Base-by-base conservation (phyloP, 2,329 filamentous ascomycete species). In the Penicillium capsulatum region DNA sequence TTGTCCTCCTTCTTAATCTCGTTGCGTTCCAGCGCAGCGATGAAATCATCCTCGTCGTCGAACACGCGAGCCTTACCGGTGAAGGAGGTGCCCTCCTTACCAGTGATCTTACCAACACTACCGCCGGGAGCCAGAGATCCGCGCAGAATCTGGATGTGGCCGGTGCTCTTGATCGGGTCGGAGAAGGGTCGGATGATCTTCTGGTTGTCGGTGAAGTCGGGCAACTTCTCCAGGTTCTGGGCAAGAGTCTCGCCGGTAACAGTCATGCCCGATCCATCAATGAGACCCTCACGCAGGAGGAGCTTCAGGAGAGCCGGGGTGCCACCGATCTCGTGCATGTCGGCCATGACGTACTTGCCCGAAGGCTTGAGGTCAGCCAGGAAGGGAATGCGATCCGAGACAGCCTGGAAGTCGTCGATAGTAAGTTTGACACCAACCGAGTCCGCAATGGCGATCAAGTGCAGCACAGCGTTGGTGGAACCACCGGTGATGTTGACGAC, bases 391-490 rank as follows among this genome's bases (percentile, higher is more conserved):
- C 81, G 78, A 70, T 92, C 82, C 0, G 84, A 88, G 34, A 91
- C 84, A 53, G 76, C 71, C 69, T 92, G 86, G 79, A 91, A 91
- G 68, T 92, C 86, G 54, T 92, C 86, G 44, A 92, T 83, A 32
- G 83, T 87, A 39, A 92, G 77, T 65, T 87, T 85, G 61, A 92
- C 76, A 55, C 85, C 86, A 15, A 88, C 85, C 4, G 83, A 77
- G 67, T 91, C 83, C 45, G 86, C 86, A 41, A 91, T 89, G 57
- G 86, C 86, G 59, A 92, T 86, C 33, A 92, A 68, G 65, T 92
- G 86, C 31, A 92, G 78, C 24, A 92, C 86, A 27, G 86, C 86
- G 65, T 92, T 92, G 50, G 86, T 92, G 58, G 84, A 89, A 48
- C 86, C 86, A 38, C 86, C 86, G 3, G 87, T 85, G 54, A 91